Evolutionary conservation across 1,284 basidiomycete species (phyloP), one percentile per base, ranked within the genome.

Genomic region (Vanrija sp.): DNA sequence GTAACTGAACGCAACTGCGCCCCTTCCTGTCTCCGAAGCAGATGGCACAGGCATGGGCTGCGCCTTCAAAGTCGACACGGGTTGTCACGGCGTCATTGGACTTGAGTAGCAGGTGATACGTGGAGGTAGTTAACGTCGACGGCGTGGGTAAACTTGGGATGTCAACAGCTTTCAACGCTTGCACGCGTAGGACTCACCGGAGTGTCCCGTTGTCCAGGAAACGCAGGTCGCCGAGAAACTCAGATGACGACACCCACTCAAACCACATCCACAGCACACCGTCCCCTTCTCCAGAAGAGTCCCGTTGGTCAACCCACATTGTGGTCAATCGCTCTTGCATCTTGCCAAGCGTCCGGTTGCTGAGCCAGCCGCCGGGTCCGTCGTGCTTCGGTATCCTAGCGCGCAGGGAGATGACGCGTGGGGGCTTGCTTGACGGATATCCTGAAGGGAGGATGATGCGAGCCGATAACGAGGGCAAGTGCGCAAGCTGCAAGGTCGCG

Each of bases 11-110:
- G 49, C 72, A 75, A 19, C 57, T 54, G 47, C 62, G 66, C 1
- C 75, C 75, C 53, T 72, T 75, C 18, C 68, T 57, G 38, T 66
- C 67, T 54, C 75, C 73, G 39, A 75, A 61, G 53, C 75, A 76
- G 52, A 76, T 75, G 19, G 68, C 65, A 55, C 73, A 76, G 2
- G 67, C 63, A 49, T 69, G 75, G 0, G 68, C 65, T 2, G 66
- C 71, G 20, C 49, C 44, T 46, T 67, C 63, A 45, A 76, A 76
- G 10, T 63, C 62, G 8, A 64, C 60, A 31, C 64, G 64, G 3
- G 64, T 19, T n/a, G 67, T 62, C 4, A 46, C 39, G 1, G 64
- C 59, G 47, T 72, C 64, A 53, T 68, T 63, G 1, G 58, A 51
- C 39, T 71, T 71, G 35, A 72, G 57, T 14, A 60, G 49, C n/a